Evolutionary conservation across 331 rosid genomes (phyloP).

Genomic region (Rosa hybrid): DNA sequence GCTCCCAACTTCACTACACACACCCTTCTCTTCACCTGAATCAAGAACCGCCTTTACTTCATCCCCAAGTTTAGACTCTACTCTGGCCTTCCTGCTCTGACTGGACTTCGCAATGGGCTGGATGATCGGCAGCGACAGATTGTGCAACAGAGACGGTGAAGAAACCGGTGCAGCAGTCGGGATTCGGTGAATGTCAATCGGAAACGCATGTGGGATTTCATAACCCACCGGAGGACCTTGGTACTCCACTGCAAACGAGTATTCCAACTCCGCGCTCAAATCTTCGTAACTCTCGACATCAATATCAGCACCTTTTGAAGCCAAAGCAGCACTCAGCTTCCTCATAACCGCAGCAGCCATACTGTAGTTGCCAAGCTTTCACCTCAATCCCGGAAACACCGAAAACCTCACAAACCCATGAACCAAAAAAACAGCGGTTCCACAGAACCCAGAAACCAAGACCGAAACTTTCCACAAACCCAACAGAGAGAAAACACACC

Average conservation of each 20-base stretch:
- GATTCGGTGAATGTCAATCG: conserved; percentile 58
- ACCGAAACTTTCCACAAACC: neutral
- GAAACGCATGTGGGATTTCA: conserved; percentile 62
- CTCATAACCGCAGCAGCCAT: conserved; percentile 82
- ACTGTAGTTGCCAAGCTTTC: neutral
- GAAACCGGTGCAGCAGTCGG: conserved; percentile 63
- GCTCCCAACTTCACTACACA: conserved; percentile 21
- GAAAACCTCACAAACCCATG: conserved; percentile 21
- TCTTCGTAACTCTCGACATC: conserved; percentile 24
- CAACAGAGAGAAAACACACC: neutral
- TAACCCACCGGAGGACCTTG: conserved; percentile 61
- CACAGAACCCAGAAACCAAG: conserved; percentile 7
- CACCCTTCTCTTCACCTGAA: conserved; percentile 17
- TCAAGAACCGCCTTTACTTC: neutral
- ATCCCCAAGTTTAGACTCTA: neutral
- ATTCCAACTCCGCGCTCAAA: conserved; percentile 39
- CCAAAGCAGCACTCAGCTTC: conserved; percentile 34
- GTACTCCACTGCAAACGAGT: conserved; percentile 72
- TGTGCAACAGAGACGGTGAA: conserved; percentile 37
- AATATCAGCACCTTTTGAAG: conserved; percentile 21
- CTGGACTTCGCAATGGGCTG: conserved; percentile 56
- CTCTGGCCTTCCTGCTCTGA: neutral
- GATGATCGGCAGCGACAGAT: conserved; percentile 54
- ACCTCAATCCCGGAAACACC: neutral
- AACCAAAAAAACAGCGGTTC: neutral